Base-by-base conservation (phyloP, 495 filamentous ascomycete species). In the Podospora fimiseda region DNA sequence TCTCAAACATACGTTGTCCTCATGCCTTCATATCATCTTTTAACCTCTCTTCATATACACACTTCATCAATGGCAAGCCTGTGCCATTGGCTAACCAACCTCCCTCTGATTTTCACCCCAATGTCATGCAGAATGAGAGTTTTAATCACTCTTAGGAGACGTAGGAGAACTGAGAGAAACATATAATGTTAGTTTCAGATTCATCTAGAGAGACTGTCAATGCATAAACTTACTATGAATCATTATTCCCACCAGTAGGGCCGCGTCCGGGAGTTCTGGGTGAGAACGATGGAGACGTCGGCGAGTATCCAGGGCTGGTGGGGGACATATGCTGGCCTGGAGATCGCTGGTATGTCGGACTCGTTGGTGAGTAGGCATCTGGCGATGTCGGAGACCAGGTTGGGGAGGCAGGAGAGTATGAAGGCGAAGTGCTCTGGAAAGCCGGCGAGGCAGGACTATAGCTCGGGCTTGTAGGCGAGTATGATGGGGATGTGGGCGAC, bases 341-440 rank as follows among this genome's bases (percentile, higher is more conserved):
- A 19, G 82, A 82, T 57, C 76, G 76, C 68, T 77, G 73, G 69
- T 87, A 83, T 38, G 78, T 75, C 21, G 88, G 88, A 56, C 85
- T 88, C 36, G 86, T 89, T 7, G 87, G 87, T 39, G 85, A 89
- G 64, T 90, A 90, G 7, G 78, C 80, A 59, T 81, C 79, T 4
- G 84, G 85, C 14, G 82, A 85, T 16, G 81, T 83, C 1, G 84
- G 83, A 51, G 81, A 85, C 72, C 79, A 85, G 22, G 72, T 80
- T 23, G 88, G 88, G 43, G 84, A 87, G 5, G 81, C 86, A 11
- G 87, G 87, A 16, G 82, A 87, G 67, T 89, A 93, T 57, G 64
- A 68, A 14, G 80, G 80, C 9, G 78, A 81, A 4, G 80, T 76
- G 15, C 74, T 80, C 33, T 84, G 74, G 38, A 76, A 70, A 27